Percentiles rank a stretch among this genome's conserved stretches.
Evolutionary conservation across 139 green algal genomes (phyloP).

Genomic region (Picochlorum sp.): DNA sequence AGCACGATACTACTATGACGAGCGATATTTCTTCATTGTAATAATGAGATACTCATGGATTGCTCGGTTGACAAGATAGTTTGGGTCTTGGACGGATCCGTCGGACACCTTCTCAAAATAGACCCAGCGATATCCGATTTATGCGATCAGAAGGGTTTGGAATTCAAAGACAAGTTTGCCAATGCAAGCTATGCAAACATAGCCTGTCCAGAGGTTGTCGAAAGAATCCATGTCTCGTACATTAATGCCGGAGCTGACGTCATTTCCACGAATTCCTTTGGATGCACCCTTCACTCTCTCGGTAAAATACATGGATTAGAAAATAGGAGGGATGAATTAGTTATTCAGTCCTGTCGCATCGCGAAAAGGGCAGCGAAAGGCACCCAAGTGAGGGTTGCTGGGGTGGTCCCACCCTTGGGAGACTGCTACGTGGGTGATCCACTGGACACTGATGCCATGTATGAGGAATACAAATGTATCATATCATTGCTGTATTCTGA

Average conservation of each 20-base stretch:
- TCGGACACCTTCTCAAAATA: too few relatives aligned
- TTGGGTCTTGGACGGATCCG: too few relatives aligned
- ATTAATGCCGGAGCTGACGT: conserved; percentile 31
- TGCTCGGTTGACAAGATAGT: too few relatives aligned
- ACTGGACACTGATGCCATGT: conserved; percentile 11
- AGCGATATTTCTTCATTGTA: too few relatives aligned
- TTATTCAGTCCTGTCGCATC: too few relatives aligned
- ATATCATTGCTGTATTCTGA: conserved; percentile 21
- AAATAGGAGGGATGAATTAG: too few relatives aligned
- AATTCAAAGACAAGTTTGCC: conserved; percentile 33
- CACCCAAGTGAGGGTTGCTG: not conserved
- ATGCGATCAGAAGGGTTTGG: not conserved
- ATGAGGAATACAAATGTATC: conserved; percentile 35
- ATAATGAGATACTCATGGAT: too few relatives aligned
- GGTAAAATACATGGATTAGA: conserved; percentile 6
- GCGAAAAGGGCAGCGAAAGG: not conserved
- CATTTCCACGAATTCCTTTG: conserved; percentile 55
- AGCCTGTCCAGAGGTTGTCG: conserved; percentile 25
- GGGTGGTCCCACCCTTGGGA: conserved; percentile 23
- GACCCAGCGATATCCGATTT: not conserved
- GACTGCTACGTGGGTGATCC: conserved; percentile 20
- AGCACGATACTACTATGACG: too few relatives aligned
- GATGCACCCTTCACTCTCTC: conserved; percentile 30
- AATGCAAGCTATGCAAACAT: conserved; percentile 37
- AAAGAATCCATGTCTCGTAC: conserved; percentile 33